Conservation (phyloP, 2,329 filamentous ascomycete species). For the Paraphaeosphaeria minitans region DNA sequence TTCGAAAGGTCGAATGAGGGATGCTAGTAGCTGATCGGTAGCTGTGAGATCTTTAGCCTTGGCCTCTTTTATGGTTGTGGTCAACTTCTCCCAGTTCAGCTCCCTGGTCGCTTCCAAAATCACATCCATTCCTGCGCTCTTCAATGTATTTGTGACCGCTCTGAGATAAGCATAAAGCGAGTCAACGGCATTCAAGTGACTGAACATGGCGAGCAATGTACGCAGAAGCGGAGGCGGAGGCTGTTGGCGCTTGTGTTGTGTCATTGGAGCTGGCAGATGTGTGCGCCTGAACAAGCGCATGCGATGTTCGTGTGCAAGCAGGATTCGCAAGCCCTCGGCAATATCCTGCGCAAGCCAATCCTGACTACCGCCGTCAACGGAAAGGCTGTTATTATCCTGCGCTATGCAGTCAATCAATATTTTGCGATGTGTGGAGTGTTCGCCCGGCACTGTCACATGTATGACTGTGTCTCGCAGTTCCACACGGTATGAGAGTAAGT, state of each 20-base stretch:
- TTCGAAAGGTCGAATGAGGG: conserved; percentile 37
- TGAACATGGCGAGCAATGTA: conserved; percentile 60
- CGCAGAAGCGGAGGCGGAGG: conserved; percentile 64
- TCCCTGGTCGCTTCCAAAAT: conserved; percentile 33
- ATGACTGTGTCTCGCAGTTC: conserved; percentile 60
- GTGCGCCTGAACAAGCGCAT: conserved; percentile 73
- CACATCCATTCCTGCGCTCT: conserved; percentile 37
- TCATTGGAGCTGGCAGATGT: conserved; percentile 63
- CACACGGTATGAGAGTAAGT: conserved; percentile 72
- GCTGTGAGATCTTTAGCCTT: conserved; percentile 34
- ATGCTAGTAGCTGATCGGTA: conserved; percentile 37
- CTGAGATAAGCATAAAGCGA: conserved; percentile 44
- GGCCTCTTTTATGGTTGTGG: conserved; percentile 34
- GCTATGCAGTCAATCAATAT: conserved; percentile 72
- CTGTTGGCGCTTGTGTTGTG: conserved; percentile 54
- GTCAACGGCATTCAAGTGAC: conserved; percentile 52
- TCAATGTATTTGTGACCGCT: conserved; percentile 24
- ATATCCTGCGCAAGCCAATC: conserved; percentile 67
- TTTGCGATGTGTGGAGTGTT: conserved; percentile 56
- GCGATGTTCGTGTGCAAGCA: conserved; percentile 79
- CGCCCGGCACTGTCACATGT: conserved; percentile 31
- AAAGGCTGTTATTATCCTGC: conserved; percentile 54
- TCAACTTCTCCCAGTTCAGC: conserved; percentile 34
- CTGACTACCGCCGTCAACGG: conserved; percentile 31
- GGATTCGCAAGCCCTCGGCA: conserved; percentile 70